phyloP scores from a whole-genome alignment of 2,329 filamentous ascomycete genomes.

The Alternaria ventricosa region DNA sequence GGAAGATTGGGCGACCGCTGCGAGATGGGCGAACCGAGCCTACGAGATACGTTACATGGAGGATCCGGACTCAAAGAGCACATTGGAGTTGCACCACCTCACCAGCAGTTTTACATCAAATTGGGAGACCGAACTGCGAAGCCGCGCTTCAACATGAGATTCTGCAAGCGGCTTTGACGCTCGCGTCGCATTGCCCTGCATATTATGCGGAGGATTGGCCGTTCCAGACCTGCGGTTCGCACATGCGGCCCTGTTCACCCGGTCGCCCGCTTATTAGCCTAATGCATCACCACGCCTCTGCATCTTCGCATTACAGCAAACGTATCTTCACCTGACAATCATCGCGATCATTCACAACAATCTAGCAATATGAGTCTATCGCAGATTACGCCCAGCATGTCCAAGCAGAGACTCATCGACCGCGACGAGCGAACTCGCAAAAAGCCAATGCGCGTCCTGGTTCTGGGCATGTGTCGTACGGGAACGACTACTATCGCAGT shows the following conservation, averaged over 20 bases:
- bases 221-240: slow-evolving; percentile 18
- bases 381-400: slow-evolving; percentile 5
- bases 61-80: slow-evolving; percentile 33
- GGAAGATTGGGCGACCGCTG: slow-evolving; percentile 39
- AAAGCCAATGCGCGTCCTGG: slow-evolving; percentile 75
- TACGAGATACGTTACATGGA: slow-evolving; percentile 39
- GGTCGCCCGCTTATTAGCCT: slow-evolving; percentile 32
- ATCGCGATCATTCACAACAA: not conserved
- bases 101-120: slow-evolving; percentile 37
- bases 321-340: slow-evolving; percentile 4
- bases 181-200: not conserved
- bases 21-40: slow-evolving; percentile 40
- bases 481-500: slow-evolving; percentile 64
- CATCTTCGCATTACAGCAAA: slow-evolving; percentile 3
- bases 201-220: not conserved
- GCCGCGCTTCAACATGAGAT: slow-evolving; percentile 1
- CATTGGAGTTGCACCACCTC: slow-evolving; percentile 38
- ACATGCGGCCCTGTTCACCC: slow-evolving; percentile 26
- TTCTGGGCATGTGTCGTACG: slow-evolving; percentile 72
- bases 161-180: not conserved
- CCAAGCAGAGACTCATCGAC: slow-evolving; percentile 59
- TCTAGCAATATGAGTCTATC: not conserved
- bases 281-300: slow-evolving; percentile 18
- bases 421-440: slow-evolving; percentile 68
- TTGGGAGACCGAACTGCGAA: slow-evolving; percentile 38